Evolutionary conservation across 257 asterid genomes (phyloP), one percentile per base, ranked within the genome.

Genomic region (Salvia splendens): DNA sequence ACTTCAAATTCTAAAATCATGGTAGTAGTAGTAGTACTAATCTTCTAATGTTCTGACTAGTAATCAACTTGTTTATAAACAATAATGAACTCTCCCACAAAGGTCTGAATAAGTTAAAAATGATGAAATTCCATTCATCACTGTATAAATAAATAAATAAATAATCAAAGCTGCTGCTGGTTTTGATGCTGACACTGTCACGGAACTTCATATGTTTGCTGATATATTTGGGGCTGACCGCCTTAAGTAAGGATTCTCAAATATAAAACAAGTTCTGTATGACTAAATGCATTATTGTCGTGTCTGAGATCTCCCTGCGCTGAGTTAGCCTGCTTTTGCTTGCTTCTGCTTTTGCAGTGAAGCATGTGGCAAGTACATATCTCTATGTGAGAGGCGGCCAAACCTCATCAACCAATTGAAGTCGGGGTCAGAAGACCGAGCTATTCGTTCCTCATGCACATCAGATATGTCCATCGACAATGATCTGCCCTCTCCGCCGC

Each of bases 111-210:
- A 50, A 51, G 58, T 51, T 51, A 20, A 51, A 51, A 51, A 8
- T 4, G 35, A 51, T 0, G 30, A 24, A 17, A 51, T 51, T 17
- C 58, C 36, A 51, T 51, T 2, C 36, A 20, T 17, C 35, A 24
- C 30, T 24, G 30, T 24, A 24, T 24, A 0, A 20, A 0, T 24
- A n/a, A n/a, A n/a, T n/a, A n/a, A n/a, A n/a, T n/a, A n/a, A n/a
- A n/a, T n/a, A n/a, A n/a, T n/a, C n/a, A n/a, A n/a, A n/a, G 84
- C 86, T 58, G 86, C 95, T 41, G 96, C 95, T 47, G 96, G 98
- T 65, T 92, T 92, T 77, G 83, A 77, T 73, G 74, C 77, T 28
- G 90, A 84, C 45, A 79, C 92, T 8, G 86, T 85, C 48, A 73
- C 85, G 15, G 90, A 87, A 77, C 98, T 92, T 87, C 92, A 81